These are phyloP conservation scores for Apiotrichum porosum DNA, from an alignment of 1,284 basidiomycete genomes.

Conservation along the genomic window DNA sequence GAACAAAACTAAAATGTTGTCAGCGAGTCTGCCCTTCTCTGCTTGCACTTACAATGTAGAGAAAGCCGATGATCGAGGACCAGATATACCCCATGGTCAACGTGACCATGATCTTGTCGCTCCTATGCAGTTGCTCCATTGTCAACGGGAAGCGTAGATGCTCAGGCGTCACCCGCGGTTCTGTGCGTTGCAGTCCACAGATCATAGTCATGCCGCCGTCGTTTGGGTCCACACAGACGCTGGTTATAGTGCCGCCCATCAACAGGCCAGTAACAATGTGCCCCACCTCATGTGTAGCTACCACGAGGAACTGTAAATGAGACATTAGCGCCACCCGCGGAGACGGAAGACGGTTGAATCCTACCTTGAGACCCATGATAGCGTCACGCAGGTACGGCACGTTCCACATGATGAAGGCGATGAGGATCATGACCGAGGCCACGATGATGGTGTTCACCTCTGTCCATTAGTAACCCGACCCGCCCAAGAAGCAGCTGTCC, in stretches of 20 bases:
- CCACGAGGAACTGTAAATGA: conserved; percentile 39
- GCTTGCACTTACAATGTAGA: conserved; percentile 41
- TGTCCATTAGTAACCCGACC: too few relatives aligned
- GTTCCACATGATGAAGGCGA: conserved; percentile 43
- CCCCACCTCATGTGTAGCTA: conserved; percentile 44
- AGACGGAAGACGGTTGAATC: conserved; percentile 6
- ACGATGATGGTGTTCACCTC: conserved; percentile 46
- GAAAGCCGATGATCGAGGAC: conserved; percentile 38
- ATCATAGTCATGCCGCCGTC: conserved; percentile 45
- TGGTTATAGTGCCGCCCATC: conserved; percentile 44
- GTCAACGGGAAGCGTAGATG: conserved; percentile 10
- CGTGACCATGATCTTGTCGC: conserved; percentile 29
- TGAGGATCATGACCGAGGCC: conserved; percentile 42
- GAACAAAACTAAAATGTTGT: background rate
- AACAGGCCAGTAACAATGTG: conserved; percentile 42
- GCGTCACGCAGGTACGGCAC: conserved; percentile 40
- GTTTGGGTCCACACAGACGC: conserved; percentile 48
- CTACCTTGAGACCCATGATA: conserved; percentile 42
- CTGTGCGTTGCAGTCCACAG: conserved; percentile 33
- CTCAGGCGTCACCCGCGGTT: background rate
- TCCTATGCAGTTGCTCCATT: conserved; percentile 37
- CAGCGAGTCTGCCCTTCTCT: background rate
- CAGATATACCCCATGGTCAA: conserved; percentile 44
- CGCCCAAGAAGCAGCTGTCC: too few relatives aligned
- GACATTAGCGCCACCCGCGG: background rate